Evolutionary conservation across 768 basidiomycete species (phyloP), one percentile per base, ranked within the genome.

Genomic region (Tylopilus sp.): DNA sequence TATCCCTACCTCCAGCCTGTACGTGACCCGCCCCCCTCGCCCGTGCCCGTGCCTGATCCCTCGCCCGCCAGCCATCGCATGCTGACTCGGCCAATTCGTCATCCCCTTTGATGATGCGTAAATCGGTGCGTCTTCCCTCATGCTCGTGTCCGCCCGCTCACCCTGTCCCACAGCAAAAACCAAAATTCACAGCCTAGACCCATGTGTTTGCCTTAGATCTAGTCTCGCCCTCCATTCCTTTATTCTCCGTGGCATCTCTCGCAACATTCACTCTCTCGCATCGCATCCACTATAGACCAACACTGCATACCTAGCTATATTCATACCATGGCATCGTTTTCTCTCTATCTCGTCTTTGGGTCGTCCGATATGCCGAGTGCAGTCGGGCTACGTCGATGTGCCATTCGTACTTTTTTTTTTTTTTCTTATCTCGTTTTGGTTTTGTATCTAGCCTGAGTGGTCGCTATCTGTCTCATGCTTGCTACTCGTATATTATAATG

Each of bases 91-190:
- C 67, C 47, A 68, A 55, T 40, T 69, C 70, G 17, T 76, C 75
- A 18, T 67, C 75, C 13, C 75, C 77, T 10, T 51, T 82, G 55
- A 81, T 81, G 78, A 82, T 82, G 79, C 78, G 77, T 44, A 76
- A 75, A 72, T 69, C 77, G 55, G 77, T 78, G 45, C 51, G 75
- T 71, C 7, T 2, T 13, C 6, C 2, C 11, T 28, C 4, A 1
- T 22, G 1, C 9, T 13, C 31, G 11, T 2, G 38, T 7, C 1
- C 40, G 3, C 40, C 10, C 21, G 13, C 57, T 59, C 43, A 50
- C 20, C 7, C 21, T 4, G 4, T 12, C 4, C 8, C 1, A 1
- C 20, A 57, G 66, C 67, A 70, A 53, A 71, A 69, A 62, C 41
- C 69, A 64, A 69, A 69, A 71, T 69, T 71, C 20, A 57, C 65